These are phyloP conservation scores for Trametes cingulata DNA, from an alignment of 768 basidiomycete species.

Conservation along the genomic window DNA sequence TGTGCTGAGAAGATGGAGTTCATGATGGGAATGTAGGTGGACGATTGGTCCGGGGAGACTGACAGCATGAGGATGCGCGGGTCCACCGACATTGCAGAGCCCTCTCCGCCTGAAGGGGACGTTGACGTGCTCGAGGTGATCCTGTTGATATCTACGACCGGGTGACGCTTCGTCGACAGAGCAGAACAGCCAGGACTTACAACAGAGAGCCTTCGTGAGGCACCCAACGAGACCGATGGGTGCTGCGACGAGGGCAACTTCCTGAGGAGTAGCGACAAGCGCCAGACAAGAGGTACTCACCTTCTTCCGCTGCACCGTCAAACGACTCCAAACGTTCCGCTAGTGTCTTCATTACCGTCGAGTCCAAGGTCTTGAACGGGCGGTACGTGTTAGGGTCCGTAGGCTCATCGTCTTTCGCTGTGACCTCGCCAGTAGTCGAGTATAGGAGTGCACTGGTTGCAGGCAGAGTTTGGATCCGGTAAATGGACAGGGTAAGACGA, in stretches of 20 bases:
- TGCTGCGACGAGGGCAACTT: slow-evolving; percentile 34
- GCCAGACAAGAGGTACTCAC: slow-evolving; percentile 33
- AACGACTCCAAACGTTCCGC: slow-evolving; percentile 60
- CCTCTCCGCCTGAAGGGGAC: slow-evolving; percentile 33
- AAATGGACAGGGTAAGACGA: neutral
- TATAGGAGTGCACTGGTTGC: slow-evolving; percentile 69
- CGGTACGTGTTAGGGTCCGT: slow-evolving; percentile 81
- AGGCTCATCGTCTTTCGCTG: slow-evolving; percentile 36
- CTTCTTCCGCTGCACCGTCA: slow-evolving; percentile 50
- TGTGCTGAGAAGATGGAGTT: slow-evolving; percentile 99
- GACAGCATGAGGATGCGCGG: slow-evolving; percentile 78
- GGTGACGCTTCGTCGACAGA: slow-evolving; percentile 40
- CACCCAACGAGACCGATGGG: slow-evolving; percentile 83
- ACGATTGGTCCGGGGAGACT: slow-evolving; percentile 86
- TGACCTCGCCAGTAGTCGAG: slow-evolving; percentile 57
- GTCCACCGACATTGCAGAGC: slow-evolving; percentile 40
- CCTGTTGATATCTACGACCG: slow-evolving; percentile 64
- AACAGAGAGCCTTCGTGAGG: slow-evolving; percentile 89
- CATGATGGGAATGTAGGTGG: slow-evolving; percentile 98
- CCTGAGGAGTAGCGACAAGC: slow-evolving; percentile 20
- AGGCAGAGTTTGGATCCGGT: neutral
- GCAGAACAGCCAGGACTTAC: slow-evolving; percentile 43
- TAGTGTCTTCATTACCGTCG: slow-evolving; percentile 61
- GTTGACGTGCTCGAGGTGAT: slow-evolving; percentile 39
- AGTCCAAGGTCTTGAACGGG: slow-evolving; percentile 79